Percentiles rank a stretch among this genome's conserved stretches.
Evolutionary conservation across 192 early-diverging fungal species (phyloP).

Genomic region (Backusella psychrophila): DNA sequence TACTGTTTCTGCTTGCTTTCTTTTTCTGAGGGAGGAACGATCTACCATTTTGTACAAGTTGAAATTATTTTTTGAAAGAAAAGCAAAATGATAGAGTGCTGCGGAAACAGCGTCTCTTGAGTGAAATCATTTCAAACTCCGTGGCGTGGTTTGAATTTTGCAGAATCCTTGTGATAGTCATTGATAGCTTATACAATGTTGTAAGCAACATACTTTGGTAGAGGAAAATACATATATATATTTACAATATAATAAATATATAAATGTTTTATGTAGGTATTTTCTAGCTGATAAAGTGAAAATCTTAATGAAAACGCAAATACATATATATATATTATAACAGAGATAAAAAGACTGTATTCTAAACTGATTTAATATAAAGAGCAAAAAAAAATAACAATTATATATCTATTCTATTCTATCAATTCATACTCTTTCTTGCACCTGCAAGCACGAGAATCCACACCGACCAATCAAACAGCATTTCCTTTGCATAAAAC

Average conservation of each 20-base stretch:
- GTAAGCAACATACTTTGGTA: too few species aligned
- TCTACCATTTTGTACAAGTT: not conserved
- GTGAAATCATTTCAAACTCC: not conserved
- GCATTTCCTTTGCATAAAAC: slow-evolving; percentile 84
- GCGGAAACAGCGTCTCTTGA: not conserved
- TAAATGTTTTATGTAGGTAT: too few species aligned
- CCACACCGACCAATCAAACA: slow-evolving; percentile 63
- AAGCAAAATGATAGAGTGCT: not conserved
- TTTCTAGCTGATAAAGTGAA: not conserved
- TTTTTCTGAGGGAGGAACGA: not conserved
- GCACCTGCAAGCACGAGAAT: slow-evolving; percentile 29
- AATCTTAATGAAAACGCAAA: not conserved
- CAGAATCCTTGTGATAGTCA: too few species aligned
- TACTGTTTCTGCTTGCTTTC: not conserved
- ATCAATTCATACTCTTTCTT: not conserved
- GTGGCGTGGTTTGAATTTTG: too few species aligned
- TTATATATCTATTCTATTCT: not conserved
- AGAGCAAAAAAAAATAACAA: not conserved
- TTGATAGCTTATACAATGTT: too few species aligned
- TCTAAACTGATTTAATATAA: too few species aligned
- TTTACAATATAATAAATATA: too few species aligned
- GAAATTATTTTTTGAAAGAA: not conserved
- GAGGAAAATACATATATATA: too few species aligned
- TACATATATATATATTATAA: too few species aligned
- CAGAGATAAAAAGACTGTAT: too few species aligned